Conservation (phyloP, 106 monocot species). For the Alisma plantagoaquatica region DNA sequence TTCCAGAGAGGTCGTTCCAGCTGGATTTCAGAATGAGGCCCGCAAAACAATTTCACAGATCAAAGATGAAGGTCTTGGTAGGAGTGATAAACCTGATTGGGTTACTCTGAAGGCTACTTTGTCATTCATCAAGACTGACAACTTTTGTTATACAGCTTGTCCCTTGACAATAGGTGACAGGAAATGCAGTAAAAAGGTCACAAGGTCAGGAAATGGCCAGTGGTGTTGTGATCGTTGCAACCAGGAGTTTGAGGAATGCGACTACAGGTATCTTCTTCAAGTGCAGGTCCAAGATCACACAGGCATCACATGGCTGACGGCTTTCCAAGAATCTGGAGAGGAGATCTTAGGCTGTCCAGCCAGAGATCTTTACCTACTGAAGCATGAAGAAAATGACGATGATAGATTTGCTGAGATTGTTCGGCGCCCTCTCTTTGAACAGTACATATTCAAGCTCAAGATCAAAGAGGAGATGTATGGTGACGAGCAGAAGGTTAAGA, state of each 20-base stretch:
- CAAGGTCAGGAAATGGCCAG: slow-evolving; percentile 26
- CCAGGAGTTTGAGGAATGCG: slow-evolving; percentile 71
- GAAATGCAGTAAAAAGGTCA: slow-evolving; percentile 77
- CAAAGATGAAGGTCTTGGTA: slow-evolving; percentile 89
- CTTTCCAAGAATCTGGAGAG: slow-evolving; percentile 90
- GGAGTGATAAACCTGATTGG: slow-evolving; percentile 88
- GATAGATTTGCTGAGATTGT: slow-evolving; percentile 50
- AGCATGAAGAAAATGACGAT: slow-evolving; percentile 53
- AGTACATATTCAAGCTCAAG: slow-evolving; percentile 70
- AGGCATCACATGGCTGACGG: slow-evolving; percentile 69
- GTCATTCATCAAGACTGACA: slow-evolving; percentile 76
- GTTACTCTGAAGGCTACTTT: slow-evolving; percentile 68
- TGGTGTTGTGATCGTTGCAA: slow-evolving; percentile 83
- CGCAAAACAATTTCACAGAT: slow-evolving; percentile 78
- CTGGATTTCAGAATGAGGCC: slow-evolving; percentile 26
- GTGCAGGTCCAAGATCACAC: slow-evolving; percentile 92
- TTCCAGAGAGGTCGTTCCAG: slow-evolving; percentile 48
- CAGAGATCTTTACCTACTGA: slow-evolving; percentile 53
- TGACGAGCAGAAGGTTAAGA: slow-evolving; percentile 74
- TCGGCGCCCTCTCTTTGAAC: slow-evolving; percentile 42
- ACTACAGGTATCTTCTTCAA: slow-evolving; percentile 90
- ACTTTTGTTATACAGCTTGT: slow-evolving; percentile 89
- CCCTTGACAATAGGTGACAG: slow-evolving; percentile 74
- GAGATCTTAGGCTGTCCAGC: slow-evolving; percentile 76
- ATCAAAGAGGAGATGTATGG: slow-evolving; percentile 84